Conservation (phyloP, 164 flowering plant species). For the Litsea cubeba region DNA sequence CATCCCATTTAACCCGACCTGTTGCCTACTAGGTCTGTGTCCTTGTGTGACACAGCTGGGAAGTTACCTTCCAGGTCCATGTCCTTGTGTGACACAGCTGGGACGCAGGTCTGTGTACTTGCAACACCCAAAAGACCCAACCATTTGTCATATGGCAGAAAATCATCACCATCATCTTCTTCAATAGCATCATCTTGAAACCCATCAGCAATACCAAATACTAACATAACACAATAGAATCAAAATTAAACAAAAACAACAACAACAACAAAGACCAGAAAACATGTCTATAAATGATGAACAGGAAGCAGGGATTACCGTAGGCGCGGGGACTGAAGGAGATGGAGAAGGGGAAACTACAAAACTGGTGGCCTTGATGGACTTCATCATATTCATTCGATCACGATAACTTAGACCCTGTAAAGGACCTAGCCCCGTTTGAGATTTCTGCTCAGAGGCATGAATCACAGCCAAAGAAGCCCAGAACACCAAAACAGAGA, state of each 20-base stretch:
- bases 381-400: not conserved
- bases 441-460: not conserved
- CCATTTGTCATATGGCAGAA: too few species aligned
- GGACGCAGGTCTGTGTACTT: too few species aligned
- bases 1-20: too few species aligned
- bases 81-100: too few species aligned
- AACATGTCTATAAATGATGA: not conserved
- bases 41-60: too few species aligned
- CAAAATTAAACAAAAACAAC: not conserved
- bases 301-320: not conserved
- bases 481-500: not conserved
- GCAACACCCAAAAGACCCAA: too few species aligned
- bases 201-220: not conserved
- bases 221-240: not conserved
- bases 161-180: too few species aligned
- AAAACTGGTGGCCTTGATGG: not conserved
- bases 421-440: not conserved
- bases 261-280: not conserved
- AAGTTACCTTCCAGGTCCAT: too few species aligned
- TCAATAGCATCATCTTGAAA: not conserved
- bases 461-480: not conserved
- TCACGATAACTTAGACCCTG: not conserved
- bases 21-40: too few species aligned
- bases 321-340: not conserved
- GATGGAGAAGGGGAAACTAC: slow-evolving; percentile 3